A percentile compares a stretch with the other conserved stretches of the same genome.
Evolutionary conservation across 352 stramenopile genomes (phyloP).

Genomic region (Pilasporangium apinafurcum): DNA sequence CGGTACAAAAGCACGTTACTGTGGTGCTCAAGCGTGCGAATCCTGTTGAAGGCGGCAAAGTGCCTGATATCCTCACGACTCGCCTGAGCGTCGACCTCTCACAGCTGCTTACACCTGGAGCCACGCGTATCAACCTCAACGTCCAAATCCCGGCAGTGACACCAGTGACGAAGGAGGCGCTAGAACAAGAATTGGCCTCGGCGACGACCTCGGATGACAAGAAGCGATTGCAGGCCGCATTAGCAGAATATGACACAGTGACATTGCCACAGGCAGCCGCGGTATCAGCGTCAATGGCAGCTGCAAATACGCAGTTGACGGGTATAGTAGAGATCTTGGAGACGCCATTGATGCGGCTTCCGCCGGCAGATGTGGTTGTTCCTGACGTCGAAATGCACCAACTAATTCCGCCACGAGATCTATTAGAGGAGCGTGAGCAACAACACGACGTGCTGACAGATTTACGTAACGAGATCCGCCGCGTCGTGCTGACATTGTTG

Average conservation of each 20-base stretch:
- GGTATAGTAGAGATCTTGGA: slow-evolving; percentile 20
- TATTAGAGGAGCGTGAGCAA: slow-evolving; percentile 38
- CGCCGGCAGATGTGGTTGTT: slow-evolving; percentile 14
- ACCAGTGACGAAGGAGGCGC: slow-evolving; percentile 24
- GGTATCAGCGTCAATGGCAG: slow-evolving; percentile 15
- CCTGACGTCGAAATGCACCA: slow-evolving; percentile 32
- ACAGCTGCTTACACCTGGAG: slow-evolving; percentile 25
- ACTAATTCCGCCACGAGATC: slow-evolving; percentile 41
- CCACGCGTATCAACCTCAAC: slow-evolving; percentile 5
- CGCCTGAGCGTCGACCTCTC: slow-evolving; percentile 27
- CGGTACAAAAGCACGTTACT: slow-evolving; percentile 33
- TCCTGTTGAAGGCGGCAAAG: slow-evolving; percentile 16
- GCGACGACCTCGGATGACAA: slow-evolving; percentile 61
- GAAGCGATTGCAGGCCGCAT: slow-evolving; percentile 53
- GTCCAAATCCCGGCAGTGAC: slow-evolving; percentile 12
- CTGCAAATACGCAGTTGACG: slow-evolving; percentile 21
- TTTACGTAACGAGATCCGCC: slow-evolving; percentile 52
- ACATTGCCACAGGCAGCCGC: slow-evolving; percentile 15
- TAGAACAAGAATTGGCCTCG: slow-evolving; percentile 57
- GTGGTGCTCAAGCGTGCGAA: slow-evolving; percentile 23
- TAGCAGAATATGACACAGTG: slow-evolving; percentile 55
- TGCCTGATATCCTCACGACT: slow-evolving; percentile 23
- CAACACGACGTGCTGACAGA: slow-evolving; percentile 29
- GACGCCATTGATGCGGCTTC: slow-evolving; percentile 27
- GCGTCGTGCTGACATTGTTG: slow-evolving; percentile 45